Base-by-base conservation (phyloP, 176 grass and related monocot species). In the Lolium multiflorum region DNA sequence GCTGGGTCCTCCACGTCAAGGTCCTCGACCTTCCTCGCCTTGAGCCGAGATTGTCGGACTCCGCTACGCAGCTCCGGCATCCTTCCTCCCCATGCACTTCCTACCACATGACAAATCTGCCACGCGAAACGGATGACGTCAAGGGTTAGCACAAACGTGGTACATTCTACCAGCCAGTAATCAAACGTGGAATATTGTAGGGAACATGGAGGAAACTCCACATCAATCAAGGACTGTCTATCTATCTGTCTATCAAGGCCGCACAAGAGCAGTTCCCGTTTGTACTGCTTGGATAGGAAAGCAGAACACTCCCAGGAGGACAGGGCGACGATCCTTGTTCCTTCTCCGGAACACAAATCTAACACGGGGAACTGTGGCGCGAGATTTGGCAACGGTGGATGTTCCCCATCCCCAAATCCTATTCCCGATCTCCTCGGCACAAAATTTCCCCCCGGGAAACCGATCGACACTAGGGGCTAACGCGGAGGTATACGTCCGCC, bases 21-120 rank as follows among this genome's bases (percentile, higher is more conserved):
- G 82, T 95, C 88, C 77, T 91, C 87, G 22, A 81, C 89, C 81
- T 93, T 95, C 84, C 90, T 98, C 46, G 93, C 86, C 85, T 81
- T 95, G 82, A 93, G 43, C 87, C 91, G 96, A 82, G 89, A 89
- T 91, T 95, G 96, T 21, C 93, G 91, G 20, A 91, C 89, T 91
- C 96, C 96, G 65, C 93, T 95, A 95, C 93, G 91, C 91, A 95
- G 81, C 88, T 98, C 93, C 86, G 96, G 96, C 96, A 98, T 98
- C 89, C 89, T 95, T 91, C 82, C 89, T 92, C 84, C 93, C 96
- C 96, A 98, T 98, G 88, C 96, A 97, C 93, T 86, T 94, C 79
- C 86, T 41, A 81, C 68, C 78, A 16, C 89, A 77, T 79, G 35
- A 83, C 38, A 7, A 91, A 91, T 91, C 89, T 91, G 81, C 60